phyloP scores from a whole-genome alignment of 2,329 filamentous ascomycete genomes.

The Alternaria solani region DNA sequence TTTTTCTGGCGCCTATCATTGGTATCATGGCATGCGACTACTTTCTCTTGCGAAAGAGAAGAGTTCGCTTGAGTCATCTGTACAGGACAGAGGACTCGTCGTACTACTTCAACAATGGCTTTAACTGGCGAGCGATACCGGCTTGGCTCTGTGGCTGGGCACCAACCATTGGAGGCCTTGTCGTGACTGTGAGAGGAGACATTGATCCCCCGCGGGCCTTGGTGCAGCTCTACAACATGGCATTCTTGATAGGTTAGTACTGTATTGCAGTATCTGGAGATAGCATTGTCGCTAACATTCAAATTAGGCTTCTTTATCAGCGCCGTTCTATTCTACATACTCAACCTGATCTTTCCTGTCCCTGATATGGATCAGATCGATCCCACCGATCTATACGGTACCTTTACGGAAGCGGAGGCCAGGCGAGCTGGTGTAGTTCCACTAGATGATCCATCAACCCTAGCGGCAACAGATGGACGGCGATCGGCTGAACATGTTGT shows the following conservation, averaged over 20 bases:
- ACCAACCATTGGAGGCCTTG: constrained; percentile 54
- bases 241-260: constrained; percentile 55
- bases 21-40: constrained; percentile 53
- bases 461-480: background rate
- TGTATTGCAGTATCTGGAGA: background rate
- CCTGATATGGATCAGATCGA: constrained; percentile 55
- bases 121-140: constrained; percentile 55
- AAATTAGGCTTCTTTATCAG: constrained; percentile 53
- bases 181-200: constrained; percentile 49
- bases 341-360: constrained; percentile 54
- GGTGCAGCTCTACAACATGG: constrained; percentile 59
- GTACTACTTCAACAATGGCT: constrained; percentile 56
- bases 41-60: constrained; percentile 47
- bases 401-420: constrained; percentile 56
- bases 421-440: constrained; percentile 51
- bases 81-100: constrained; percentile 47
- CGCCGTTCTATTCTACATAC: constrained; percentile 38
- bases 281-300: constrained; percentile 2
- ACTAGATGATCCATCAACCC: constrained; percentile 19
- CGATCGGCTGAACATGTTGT: background rate
- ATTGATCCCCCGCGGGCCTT: constrained; percentile 47
- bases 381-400: constrained; percentile 55
- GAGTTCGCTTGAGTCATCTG: constrained; percentile 49
- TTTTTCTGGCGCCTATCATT: constrained; percentile 52
- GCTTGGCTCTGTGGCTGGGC: constrained; percentile 57